These are phyloP conservation scores for Cercospora citrullina DNA, from an alignment of 2,329 filamentous ascomycete species.

Conservation along the genomic window DNA sequence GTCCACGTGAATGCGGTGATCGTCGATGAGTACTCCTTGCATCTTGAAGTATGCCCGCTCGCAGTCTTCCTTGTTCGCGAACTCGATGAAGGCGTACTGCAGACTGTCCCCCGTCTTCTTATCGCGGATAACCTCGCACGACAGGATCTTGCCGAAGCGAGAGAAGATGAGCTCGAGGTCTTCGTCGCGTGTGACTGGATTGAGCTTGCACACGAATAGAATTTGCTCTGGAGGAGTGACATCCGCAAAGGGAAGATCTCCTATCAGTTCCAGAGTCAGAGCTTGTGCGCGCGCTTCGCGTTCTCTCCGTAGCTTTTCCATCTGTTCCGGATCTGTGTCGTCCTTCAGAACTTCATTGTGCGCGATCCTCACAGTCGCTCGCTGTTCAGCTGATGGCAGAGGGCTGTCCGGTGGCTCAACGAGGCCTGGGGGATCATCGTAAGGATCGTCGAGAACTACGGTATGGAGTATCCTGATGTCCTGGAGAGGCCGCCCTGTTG, in stretches of 20 bases:
- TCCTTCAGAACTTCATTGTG: slow-evolving; percentile 82
- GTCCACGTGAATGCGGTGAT: slow-evolving; percentile 96
- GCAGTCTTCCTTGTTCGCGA: slow-evolving; percentile 86
- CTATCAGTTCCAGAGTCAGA: slow-evolving; percentile 94
- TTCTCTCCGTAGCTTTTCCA: slow-evolving; percentile 79
- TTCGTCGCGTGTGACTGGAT: slow-evolving; percentile 91
- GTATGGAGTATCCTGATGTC: slow-evolving; percentile 96
- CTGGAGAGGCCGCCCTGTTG: slow-evolving; percentile 81
- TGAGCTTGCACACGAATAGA: slow-evolving; percentile 96
- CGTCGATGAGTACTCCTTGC: slow-evolving; percentile 95
- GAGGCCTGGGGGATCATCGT: slow-evolving; percentile 75
- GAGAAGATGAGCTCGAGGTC: slow-evolving; percentile 96
- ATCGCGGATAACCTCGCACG: slow-evolving; percentile 94
- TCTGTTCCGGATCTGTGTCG: slow-evolving; percentile 75
- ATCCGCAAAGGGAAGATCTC: slow-evolving; percentile 94
- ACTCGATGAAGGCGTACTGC: slow-evolving; percentile 98
- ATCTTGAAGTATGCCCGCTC: slow-evolving; percentile 98
- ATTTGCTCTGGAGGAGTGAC: slow-evolving; percentile 97
- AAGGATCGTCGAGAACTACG: slow-evolving; percentile 87
- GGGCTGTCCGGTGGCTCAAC: slow-evolving; percentile 78
- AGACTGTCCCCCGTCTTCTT: slow-evolving; percentile 91
- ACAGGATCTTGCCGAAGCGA: slow-evolving; percentile 91
- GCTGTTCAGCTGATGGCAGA: slow-evolving; percentile 76
- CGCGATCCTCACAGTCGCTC: slow-evolving; percentile 87
- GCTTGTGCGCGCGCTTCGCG: slow-evolving; percentile 91